phyloP scores from a whole-genome alignment of 2,329 filamentous ascomycete species.

The Trichoderma semiorbis region DNA sequence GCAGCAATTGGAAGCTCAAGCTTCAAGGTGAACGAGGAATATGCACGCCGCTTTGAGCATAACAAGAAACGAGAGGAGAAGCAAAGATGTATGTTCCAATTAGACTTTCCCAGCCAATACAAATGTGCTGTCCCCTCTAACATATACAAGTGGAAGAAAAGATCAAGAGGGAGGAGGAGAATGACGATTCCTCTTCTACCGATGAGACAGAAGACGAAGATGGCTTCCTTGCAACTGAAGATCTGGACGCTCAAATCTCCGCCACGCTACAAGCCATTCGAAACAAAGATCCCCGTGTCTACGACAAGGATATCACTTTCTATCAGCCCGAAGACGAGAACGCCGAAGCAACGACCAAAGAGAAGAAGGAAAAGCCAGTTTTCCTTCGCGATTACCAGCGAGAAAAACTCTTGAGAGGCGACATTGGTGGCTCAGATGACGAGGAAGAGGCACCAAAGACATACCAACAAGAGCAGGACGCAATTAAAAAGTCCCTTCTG shows the following conservation, averaged over 20 bases:
- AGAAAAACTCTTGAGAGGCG: slow-evolving; percentile 76
- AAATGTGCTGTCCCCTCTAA: slow-evolving; percentile 11
- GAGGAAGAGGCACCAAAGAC: slow-evolving; percentile 61
- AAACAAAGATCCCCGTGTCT: slow-evolving; percentile 86
- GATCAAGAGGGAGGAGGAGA: slow-evolving; percentile 51
- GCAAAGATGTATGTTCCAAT: slow-evolving; percentile 55
- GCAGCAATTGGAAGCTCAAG: slow-evolving; percentile 39
- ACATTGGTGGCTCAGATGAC: slow-evolving; percentile 56
- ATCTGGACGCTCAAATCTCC: slow-evolving; percentile 81
- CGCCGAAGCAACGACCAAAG: slow-evolving; percentile 32
- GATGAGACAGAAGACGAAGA: slow-evolving; percentile 88
- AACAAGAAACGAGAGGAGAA: slow-evolving; percentile 95
- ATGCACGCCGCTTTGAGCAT: slow-evolving; percentile 84
- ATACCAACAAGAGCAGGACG: slow-evolving; percentile 85
- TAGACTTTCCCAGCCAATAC: background rate
- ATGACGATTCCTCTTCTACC: slow-evolving; percentile 62
- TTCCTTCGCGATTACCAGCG: slow-evolving; percentile 88
- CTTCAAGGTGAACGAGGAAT: slow-evolving; percentile 88
- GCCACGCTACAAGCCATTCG: slow-evolving; percentile 84
- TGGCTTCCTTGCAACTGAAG: slow-evolving; percentile 79
- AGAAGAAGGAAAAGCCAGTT: slow-evolving; percentile 78
- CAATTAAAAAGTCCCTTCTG: slow-evolving; percentile 72
- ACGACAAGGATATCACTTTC: slow-evolving; percentile 76
- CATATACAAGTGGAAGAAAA: slow-evolving; percentile 75
- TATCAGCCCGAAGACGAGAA: slow-evolving; percentile 63